Base-by-base conservation (phyloP, 2,329 filamentous ascomycete genomes). In the Fusarium pseudonygamai region DNA sequence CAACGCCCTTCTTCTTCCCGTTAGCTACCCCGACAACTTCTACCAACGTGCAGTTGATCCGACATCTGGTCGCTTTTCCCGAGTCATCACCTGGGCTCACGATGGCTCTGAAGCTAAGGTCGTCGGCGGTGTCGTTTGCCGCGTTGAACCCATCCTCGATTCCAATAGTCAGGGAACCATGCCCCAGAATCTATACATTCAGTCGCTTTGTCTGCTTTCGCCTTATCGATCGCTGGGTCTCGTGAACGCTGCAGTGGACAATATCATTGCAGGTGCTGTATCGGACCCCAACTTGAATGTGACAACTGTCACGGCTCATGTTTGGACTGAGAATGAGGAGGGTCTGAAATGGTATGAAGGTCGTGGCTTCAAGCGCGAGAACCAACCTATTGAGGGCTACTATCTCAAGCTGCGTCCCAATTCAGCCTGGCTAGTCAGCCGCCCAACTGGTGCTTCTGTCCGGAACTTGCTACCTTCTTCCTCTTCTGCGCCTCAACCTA, bases 281-380 rank as follows among this genome's bases (percentile, higher is more conserved):
- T 71, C 76, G 18, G 80, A 81, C 16, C 82, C 81, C 8, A 80
- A 71, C 22, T 79, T 84, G 70, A 77, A 84, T 58, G 84, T 86
- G 39, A 75, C 74, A 40, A 75, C 84, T 47, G 82, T 91, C 22
- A 92, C 89, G 72, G 91, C 91, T 9, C 91, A 93, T 79, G 91
- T 92, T 22, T 93, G 91, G 91, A 90, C 90, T 16, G 86, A 90
- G 67, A 92, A 92, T 78, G 85, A 87, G 6, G 90, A 92, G 26
- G 91, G 87, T 1, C 80, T 92, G 69, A 83, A 83, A 64, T 93
- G 91, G 90, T 93, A 93, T 80, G 77, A 83, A 37, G 83, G 84
- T 30, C 85, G 89, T 15, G 89, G 89, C 6, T 93, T 93, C 78
- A 76, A 78, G 65, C 83, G 84, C 57, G 83, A 86, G 55, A 84